These are phyloP conservation scores for Trematosphaeria pertusa DNA, from an alignment of 2,329 filamentous ascomycete species.

Conservation along the genomic window DNA sequence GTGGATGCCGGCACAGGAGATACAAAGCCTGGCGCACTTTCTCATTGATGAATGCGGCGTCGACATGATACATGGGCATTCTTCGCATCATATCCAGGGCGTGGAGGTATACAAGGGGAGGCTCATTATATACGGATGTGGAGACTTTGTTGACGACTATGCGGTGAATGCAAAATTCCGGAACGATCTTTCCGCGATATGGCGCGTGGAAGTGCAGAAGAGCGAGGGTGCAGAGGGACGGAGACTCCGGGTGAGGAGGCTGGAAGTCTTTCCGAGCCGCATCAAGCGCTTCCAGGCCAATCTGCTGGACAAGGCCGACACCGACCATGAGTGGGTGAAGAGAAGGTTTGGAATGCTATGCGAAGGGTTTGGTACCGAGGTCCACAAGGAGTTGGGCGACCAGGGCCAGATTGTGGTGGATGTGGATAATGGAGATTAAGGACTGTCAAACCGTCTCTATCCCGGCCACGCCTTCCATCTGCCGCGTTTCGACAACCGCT, in stretches of 20 bases:
- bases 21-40: constrained; percentile 47
- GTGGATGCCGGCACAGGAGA: constrained; percentile 43
- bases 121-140: constrained; percentile 51
- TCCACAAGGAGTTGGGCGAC: constrained; percentile 26
- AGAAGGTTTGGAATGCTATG: constrained; percentile 37
- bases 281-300: constrained; percentile 44
- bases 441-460: not conserved
- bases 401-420: constrained; percentile 3
- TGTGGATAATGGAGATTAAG: not conserved
- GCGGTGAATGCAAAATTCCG: constrained; percentile 40
- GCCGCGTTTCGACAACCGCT: too few species aligned
- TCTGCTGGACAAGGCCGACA: constrained; percentile 35
- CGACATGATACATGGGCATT: constrained; percentile 52
- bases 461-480: too few species aligned
- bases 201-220: constrained; percentile 19
- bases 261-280: constrained; percentile 44
- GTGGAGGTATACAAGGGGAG: constrained; percentile 47
- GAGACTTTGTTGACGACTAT: constrained; percentile 55
- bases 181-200: constrained; percentile 48
- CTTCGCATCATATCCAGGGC: constrained; percentile 51
- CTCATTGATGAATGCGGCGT: constrained; percentile 51
- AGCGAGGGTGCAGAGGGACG: constrained; percentile 2
- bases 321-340: constrained; percentile 43
- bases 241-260: constrained; percentile 1
- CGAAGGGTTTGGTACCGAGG: constrained; percentile 34